A percentile compares a stretch with the other conserved stretches of the same genome.
phyloP scores from a whole-genome alignment of 345 rosid genomes.

The Brassica nigra region DNA sequence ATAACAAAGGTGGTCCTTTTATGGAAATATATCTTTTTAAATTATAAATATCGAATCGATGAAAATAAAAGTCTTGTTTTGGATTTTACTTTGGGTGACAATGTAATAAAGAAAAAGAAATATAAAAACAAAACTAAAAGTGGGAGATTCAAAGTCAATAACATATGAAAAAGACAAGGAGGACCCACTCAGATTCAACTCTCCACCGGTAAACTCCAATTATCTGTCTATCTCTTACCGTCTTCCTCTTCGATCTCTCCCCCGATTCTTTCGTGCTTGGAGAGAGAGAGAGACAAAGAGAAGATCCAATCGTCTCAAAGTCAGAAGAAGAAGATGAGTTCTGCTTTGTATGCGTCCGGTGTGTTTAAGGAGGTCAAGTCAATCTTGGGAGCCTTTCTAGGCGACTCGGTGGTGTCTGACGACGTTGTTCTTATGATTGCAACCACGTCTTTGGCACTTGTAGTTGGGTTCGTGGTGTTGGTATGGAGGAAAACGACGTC shows the following conservation, averaged over 20 bases:
- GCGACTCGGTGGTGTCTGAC: conserved; percentile 47
- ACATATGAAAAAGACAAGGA: conserved; percentile 4
- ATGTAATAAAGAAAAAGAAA: background rate
- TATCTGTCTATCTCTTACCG: background rate
- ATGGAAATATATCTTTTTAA: background rate
- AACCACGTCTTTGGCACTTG: conserved; percentile 62
- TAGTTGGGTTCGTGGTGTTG: conserved; percentile 53
- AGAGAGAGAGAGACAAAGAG: conserved; percentile 13
- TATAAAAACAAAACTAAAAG: background rate
- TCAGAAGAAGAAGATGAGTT: conserved; percentile 35
- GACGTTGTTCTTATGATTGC: conserved; percentile 47
- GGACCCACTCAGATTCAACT: conserved; percentile 42
- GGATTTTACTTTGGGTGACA: background rate
- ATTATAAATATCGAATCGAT: no score
- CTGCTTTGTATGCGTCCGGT: conserved; percentile 39
- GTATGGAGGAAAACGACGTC: conserved; percentile 56
- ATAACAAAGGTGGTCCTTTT: background rate
- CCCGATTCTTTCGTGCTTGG: conserved; percentile 21
- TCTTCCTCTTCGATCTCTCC: conserved; percentile 25
- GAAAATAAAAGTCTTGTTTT: background rate
- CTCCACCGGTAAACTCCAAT: conserved; percentile 20
- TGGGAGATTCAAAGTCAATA: conserved; percentile 21
- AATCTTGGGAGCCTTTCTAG: conserved; percentile 37
- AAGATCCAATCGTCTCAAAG: conserved; percentile 3
- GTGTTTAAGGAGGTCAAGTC: conserved; percentile 59